Base-by-base conservation (phyloP, 768 basidiomycete species). In the Lactifluus pinguis region DNA sequence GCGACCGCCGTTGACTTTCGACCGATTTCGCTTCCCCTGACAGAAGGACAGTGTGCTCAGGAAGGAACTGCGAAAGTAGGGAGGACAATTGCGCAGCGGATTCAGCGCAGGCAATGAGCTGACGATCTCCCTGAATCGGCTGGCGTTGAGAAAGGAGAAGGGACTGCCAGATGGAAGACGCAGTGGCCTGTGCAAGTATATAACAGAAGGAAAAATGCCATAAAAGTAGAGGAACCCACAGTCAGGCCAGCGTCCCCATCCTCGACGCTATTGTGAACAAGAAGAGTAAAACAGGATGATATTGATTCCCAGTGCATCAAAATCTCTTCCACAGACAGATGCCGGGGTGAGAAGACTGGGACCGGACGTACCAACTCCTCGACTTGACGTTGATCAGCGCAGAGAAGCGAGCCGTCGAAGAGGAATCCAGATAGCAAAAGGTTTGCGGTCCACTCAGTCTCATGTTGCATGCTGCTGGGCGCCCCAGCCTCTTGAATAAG, bases 381-480 rank as follows among this genome's bases (percentile, higher is more conserved):
- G 14, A 58, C 17, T 50, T 44, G 55, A 32, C 29, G 13, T 30
- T 49, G 49, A 44, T 62, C 61, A 4, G 61, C 61, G 39, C 14
- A 39, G 25, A 62, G 61, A 10, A 62, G 61, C 9, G 52, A 62
- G 2, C 56, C 56, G 17, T 62, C 61, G 25, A 62, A 49, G 30
- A 62, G 47, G 32, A 53, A 58, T 36, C 1, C 41, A 32, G 56
- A 53, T 36, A 58, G 17, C 7, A 62, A n/a, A 29, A 21, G 6
- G 34, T 62, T 52, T 14, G 21, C 52, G 13, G 45, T n/a, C 61
- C 56, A 49, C 13, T 13, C 21, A n/a, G 48, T 45, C 47, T 53
- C 41, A 11, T 14, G 56, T 6, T 42, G 32, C 9, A 17, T 2
- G 34, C 32, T 36, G 29, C 17, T 9, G 2, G 7, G 30, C 21